Percentiles rank a stretch among this genome's conserved stretches.
Evolutionary conservation across 495 filamentous ascomycete species (phyloP).

Genomic region (Lophium mytilinum): DNA sequence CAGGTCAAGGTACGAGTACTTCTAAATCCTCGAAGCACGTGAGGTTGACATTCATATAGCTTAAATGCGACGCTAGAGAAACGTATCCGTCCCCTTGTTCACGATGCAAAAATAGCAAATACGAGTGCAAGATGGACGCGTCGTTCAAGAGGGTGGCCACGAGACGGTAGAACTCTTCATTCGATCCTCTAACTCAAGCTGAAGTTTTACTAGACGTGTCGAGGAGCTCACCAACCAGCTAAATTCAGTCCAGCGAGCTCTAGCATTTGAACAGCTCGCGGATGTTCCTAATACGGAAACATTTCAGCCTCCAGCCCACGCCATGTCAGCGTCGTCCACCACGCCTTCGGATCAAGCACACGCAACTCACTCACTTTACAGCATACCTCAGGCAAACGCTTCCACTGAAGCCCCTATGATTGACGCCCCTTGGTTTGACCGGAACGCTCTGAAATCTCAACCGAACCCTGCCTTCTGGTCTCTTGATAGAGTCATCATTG

Average conservation of each 20-base stretch:
- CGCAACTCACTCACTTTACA: not conserved
- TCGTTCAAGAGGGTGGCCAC: conserved; percentile 10
- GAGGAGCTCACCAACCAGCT: conserved; percentile 8
- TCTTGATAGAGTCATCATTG: not conserved
- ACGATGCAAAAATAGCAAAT: not conserved
- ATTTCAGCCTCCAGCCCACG: not conserved
- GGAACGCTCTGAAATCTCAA: not conserved
- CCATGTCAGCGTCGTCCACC: not conserved
- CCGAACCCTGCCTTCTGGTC: not conserved
- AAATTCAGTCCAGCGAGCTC: not conserved
- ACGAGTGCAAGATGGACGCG: conserved; percentile 12
- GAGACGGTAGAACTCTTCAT: conserved; percentile 1
- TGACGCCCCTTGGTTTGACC: not conserved
- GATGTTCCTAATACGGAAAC: not conserved
- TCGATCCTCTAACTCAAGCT: not conserved
- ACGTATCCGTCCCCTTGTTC: conserved; percentile 8
- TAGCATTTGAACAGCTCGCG: not conserved
- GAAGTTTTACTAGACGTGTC: not conserved
- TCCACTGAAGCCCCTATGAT: not conserved
- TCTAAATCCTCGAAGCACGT: not conserved
- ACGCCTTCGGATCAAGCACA: not conserved
- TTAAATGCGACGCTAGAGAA: conserved; percentile 9
- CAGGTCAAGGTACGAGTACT: not conserved
- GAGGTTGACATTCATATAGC: not conserved
- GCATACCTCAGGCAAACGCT: not conserved